Conservation (phyloP, 2,329 filamentous ascomycete species). For the Fusarium nygamai region DNA sequence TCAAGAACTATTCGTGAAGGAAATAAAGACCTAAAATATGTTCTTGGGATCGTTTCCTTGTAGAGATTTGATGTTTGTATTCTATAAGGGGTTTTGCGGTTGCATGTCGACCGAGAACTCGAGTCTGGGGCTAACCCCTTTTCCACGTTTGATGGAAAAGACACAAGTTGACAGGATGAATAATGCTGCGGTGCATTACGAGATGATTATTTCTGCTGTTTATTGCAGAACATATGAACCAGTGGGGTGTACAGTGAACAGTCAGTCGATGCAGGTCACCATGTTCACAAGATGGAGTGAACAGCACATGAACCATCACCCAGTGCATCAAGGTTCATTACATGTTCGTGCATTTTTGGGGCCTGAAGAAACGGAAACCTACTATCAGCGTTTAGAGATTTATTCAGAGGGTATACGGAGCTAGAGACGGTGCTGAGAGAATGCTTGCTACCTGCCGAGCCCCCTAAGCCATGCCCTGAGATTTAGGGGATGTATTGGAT, state of each 20-base stretch:
- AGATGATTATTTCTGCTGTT: not conserved
- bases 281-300: not conserved
- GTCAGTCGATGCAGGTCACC: not conserved
- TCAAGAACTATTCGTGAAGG: not conserved
- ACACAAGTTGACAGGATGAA: not conserved
- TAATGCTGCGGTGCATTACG: too few species aligned
- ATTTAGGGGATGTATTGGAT: not conserved
- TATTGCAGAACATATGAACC: not conserved
- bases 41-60: rapidly evolving
- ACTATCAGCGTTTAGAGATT: not conserved
- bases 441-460: constrained; percentile 6
- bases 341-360: not conserved
- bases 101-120: not conserved
- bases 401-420: not conserved
- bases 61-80: not conserved
- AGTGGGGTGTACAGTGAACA: constrained; percentile 1
- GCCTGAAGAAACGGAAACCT: not conserved
- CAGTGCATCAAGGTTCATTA: not conserved
- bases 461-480: not conserved
- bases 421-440: not conserved
- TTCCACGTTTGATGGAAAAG: not conserved
- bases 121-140: not conserved
- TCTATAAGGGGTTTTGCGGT: not conserved
- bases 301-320: not conserved
- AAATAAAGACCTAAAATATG: not conserved